Base-by-base conservation (phyloP, 768 basidiomycete species). In the Kwoniella newhampshirensis region DNA sequence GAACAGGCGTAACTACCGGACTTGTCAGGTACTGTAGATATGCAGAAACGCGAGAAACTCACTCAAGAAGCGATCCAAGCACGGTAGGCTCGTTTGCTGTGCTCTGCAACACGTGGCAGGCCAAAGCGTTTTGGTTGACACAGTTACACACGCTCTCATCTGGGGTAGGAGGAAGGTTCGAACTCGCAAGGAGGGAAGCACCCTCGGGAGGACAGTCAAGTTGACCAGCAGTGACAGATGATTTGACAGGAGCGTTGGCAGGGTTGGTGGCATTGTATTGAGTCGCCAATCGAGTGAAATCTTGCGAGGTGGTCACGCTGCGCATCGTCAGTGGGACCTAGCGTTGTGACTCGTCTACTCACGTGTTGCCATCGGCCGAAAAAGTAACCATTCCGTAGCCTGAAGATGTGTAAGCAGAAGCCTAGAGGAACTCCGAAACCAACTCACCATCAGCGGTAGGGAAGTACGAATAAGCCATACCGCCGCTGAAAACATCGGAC, bases 381-480 rank as follows among this genome's bases (percentile, higher is more conserved):
- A 94, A 82, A 25, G 81, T 89, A 59, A 89, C 87, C 81, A 94
- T 87, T 23, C 92, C 92, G 62, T 88, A 96, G 66, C 86, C 55
- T 57, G 23, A 18, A 23, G 8, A 8, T 44, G 18, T 20, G 26
- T 46, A 9, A 39, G 54, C 45, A 32, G 13, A 6, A 13, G 13
- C 13, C 32, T 6, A 6, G 32, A 1, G 20, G 4, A n/a, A 32
- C n/a, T n/a, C n/a, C n/a, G n/a, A 4, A 13, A 4, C 2, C 15
- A 11, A 49, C 55, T 50, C 48, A 57, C 55, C 79, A 47, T 89
- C 89, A n/a, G 70, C 44, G 18, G 89, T 89, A 1, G 88, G 87
- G 83, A 94, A 92, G 77, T 93, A 94, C 46, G 86, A 86, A 65
- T 77, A 71, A 3, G 91, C 91, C 51, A 94, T 64, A 50, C 89